A percentile compares a stretch with the other conserved stretches of the same genome.
These are phyloP conservation scores for Furcasterigmium furcatum DNA, from an alignment of 2,329 filamentous ascomycete genomes.

Conservation along the genomic window DNA sequence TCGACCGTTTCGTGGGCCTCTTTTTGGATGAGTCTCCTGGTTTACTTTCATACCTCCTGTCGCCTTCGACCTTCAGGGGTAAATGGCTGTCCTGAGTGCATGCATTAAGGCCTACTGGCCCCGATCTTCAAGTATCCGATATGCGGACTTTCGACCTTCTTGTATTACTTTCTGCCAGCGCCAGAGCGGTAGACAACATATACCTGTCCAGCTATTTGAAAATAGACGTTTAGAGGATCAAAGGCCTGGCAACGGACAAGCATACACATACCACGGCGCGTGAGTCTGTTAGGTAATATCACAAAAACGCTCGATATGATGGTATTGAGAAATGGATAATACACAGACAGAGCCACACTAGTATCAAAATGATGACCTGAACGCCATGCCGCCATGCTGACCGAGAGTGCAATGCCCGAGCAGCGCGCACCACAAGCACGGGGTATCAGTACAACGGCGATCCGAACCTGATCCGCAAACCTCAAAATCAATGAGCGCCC, in stretches of 20 bases:
- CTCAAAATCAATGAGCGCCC: slow-evolving; percentile 1
- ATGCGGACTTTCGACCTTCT: slow-evolving; percentile 3
- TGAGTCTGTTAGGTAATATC: background rate
- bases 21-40: too few relatives aligned
- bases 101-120: too few relatives aligned
- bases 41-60: too few relatives aligned
- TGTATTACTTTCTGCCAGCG: slow-evolving; percentile 2
- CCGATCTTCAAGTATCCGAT: too few relatives aligned
- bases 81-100: too few relatives aligned
- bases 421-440: background rate
- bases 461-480: slow-evolving; percentile 4
- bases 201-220: slow-evolving; percentile 29
- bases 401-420: background rate
- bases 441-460: slow-evolving; percentile 7
- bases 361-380: background rate
- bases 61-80: too few relatives aligned
- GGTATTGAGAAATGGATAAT: too few relatives aligned
- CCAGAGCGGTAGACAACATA: slow-evolving; percentile 4
- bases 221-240: slow-evolving; percentile 21
- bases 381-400: slow-evolving; percentile 3
- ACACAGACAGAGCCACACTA: too few relatives aligned
- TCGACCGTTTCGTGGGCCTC: too few relatives aligned
- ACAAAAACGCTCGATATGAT: too few relatives aligned
- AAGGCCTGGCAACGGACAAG: background rate
- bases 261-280: background rate